Conservation (phyloP, 768 basidiomycete genomes). For the Symmetrospora coprosmae region DNA sequence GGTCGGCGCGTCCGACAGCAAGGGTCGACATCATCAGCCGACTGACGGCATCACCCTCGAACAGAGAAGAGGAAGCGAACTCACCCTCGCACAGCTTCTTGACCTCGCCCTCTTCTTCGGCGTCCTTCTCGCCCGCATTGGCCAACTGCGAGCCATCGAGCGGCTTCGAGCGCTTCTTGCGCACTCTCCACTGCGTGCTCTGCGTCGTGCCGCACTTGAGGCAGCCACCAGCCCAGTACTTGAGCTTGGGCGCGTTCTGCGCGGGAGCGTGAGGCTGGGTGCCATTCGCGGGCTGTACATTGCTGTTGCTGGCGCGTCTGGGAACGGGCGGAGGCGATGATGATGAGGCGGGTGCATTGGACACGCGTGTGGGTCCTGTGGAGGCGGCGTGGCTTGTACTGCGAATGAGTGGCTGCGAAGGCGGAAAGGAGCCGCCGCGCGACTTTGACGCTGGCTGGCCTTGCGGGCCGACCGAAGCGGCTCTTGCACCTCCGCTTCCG, state of each 20-base stretch:
- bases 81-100: slow-evolving; percentile 9
- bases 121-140: neutral
- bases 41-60: no score
- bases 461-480: no score
- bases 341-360: neutral
- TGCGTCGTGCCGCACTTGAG: neutral
- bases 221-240: slow-evolving; percentile 2
- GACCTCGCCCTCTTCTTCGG: neutral
- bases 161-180: neutral
- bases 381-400: neutral
- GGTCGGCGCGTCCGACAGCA: no score
- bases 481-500: no score
- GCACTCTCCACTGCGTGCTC: neutral
- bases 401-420: neutral
- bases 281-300: neutral
- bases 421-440: no score
- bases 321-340: neutral
- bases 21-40: no score
- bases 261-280: no score
- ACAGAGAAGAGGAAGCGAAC: neutral
- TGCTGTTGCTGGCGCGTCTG: neutral
- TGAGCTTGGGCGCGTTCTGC: neutral
- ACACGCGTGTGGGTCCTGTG: neutral
- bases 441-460: no score
- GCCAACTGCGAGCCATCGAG: neutral